Evolutionary conservation across 208 protist species (phyloP), one percentile per base, ranked within the genome.

Genomic region (Leishmania lainsoni): DNA sequence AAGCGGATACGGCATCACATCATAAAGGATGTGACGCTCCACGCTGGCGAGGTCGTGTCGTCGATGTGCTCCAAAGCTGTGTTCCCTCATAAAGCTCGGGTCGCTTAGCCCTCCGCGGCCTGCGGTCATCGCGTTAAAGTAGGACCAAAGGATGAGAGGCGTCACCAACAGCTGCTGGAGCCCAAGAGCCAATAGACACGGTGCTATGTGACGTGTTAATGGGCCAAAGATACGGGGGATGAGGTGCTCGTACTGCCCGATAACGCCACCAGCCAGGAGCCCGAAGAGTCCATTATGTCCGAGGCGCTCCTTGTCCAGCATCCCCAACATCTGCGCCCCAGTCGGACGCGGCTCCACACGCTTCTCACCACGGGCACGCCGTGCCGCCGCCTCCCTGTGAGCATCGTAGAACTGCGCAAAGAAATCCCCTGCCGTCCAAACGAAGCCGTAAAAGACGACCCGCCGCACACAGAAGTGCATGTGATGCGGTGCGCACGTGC

Each of bases 91-190:
- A 75, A 94, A 95, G 29, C 81, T 86, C 17, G 90, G 84, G 35
- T 94, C 84, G 29, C 39, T 75, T 61, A 97, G 89, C 3, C 92
- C 92, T 8, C 92, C 90, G 4, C 89, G 86, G 32, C 81, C 56
- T 4, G 87, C 87, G 3, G 94, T 97, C 78, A 91, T 90, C 49
- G 79, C 75, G 76, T 93, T 94, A 81, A 94, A 92, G 80, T 97
- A 97, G 42, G 76, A 72, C 70, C 89, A 89, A 45, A 93, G 75
- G 20, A 93, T 63, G 32, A 93, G 63, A 10, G 94, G 94, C 29
- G 90, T 96, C 63, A 94, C 70, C 45, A 91, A 76, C 1, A 96
- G 45, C 83, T 97, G 94, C 76, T 95, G 94, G 0, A 88, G 71
- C 9, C 82, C 80, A 6, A 97, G 86, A 0, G 87, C 85, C n/a